These are phyloP conservation scores for Rubus parviflorus DNA, from an alignment of 306 rosid genomes.

Conservation along the genomic window DNA sequence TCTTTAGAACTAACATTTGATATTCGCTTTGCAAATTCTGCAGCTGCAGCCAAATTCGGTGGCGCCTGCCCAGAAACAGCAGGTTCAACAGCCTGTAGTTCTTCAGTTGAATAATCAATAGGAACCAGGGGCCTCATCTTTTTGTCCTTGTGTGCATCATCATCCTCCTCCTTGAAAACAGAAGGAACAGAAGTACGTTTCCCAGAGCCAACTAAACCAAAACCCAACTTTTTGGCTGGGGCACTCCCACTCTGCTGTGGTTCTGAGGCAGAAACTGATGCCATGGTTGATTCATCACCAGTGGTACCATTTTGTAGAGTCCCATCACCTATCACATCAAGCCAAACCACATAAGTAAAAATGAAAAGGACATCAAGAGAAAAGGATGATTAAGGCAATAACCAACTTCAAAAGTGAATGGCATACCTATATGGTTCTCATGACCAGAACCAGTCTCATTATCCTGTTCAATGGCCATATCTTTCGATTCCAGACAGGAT, in stretches of 20 bases:
- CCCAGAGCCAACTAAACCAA: conserved; percentile 94
- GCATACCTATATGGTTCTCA: conserved; percentile 57
- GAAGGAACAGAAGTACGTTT: conserved; percentile 91
- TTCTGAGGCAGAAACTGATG: conserved; percentile 53
- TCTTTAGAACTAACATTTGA: conserved; percentile 73
- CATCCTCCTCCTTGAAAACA: conserved; percentile 91
- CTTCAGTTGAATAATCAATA: conserved; percentile 96
- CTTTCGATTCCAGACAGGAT: conserved; percentile 43
- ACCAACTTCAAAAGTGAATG: background rate
- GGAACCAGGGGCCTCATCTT: conserved; percentile 99
- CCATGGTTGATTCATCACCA: conserved; percentile 53
- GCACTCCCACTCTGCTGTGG: conserved; percentile 59
- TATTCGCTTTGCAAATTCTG: conserved; percentile 93
- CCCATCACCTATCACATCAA: conserved; percentile 52
- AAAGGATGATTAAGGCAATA: background rate
- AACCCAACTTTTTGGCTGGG: conserved; percentile 86
- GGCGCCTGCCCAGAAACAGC: conserved; percentile 63
- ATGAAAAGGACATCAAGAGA: conserved; percentile 2
- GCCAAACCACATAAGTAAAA: conserved; percentile 26
- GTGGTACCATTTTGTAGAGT: conserved; percentile 44
- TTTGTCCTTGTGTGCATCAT: conserved; percentile 92
- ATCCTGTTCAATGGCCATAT: conserved; percentile 41
- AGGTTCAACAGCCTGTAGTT: conserved; percentile 83
- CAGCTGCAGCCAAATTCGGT: conserved; percentile 95
- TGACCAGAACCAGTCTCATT: conserved; percentile 40